Evolutionary conservation across 116 monocot genomes (phyloP).

Genomic region (Cymodocea nodosa): DNA sequence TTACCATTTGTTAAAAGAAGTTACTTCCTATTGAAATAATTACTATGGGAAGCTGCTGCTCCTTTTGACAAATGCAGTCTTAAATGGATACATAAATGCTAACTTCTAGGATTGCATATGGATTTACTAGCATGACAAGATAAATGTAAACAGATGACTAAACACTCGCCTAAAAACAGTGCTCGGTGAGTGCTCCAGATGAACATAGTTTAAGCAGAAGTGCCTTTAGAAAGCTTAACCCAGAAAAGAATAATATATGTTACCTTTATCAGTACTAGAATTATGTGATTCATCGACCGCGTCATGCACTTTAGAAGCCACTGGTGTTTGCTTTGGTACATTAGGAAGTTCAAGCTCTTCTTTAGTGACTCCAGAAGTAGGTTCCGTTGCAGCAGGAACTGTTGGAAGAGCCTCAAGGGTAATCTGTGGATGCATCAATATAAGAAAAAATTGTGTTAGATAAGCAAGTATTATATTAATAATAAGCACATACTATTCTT

Average conservation of each 20-base stretch:
- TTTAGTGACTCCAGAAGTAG: not conserved
- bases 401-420: conserved; percentile 5
- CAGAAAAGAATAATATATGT: not conserved
- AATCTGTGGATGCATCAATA: not conserved
- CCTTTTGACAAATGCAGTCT: no score
- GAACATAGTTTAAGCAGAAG: not conserved
- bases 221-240: not conserved
- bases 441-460: not conserved
- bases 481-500: no score
- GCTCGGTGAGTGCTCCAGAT: no score
- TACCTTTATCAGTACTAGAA: not conserved
- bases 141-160: not conserved
- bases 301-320: not conserved
- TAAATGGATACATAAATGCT: no score
- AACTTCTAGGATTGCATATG: not conserved
- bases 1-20: not conserved
- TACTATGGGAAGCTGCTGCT: no score
- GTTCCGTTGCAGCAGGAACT: not conserved
- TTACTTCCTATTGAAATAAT: not conserved
- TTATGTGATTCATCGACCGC: not conserved
- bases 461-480: not conserved
- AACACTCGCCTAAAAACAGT: not conserved
- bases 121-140: not conserved
- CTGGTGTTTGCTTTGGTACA: not conserved
- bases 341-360: conserved; percentile 8